Percentiles rank a stretch among this genome's conserved stretches.
These are phyloP conservation scores for Penicillium expansum DNA, from an alignment of 2,329 filamentous ascomycete species.

Conservation along the genomic window DNA sequence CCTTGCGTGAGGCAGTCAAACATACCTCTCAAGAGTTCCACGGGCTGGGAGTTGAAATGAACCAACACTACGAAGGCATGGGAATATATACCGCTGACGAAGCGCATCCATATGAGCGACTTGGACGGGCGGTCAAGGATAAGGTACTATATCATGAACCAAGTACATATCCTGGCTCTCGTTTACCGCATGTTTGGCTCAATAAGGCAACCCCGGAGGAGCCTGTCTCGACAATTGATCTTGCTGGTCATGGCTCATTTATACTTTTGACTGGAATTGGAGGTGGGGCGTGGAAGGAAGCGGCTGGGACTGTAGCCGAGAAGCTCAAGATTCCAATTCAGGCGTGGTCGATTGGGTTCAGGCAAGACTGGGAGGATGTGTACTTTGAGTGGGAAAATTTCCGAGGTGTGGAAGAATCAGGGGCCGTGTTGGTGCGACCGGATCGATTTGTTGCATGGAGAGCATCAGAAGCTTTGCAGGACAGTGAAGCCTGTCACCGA, in stretches of 20 bases:
- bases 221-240: slow-evolving; percentile 57
- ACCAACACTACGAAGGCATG: slow-evolving; percentile 52
- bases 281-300: slow-evolving; percentile 54
- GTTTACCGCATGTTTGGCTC: slow-evolving; percentile 64
- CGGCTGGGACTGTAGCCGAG: slow-evolving; percentile 43
- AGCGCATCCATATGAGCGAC: slow-evolving; percentile 15
- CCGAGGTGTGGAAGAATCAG: slow-evolving; percentile 47
- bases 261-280: slow-evolving; percentile 55
- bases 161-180: slow-evolving; percentile 58
- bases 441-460: slow-evolving; percentile 61
- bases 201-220: slow-evolving; percentile 48
- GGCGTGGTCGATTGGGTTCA: slow-evolving; percentile 55
- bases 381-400: slow-evolving; percentile 59
- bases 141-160: slow-evolving; percentile 45
- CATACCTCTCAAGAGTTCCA: slow-evolving; percentile 52
- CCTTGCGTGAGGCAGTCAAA: slow-evolving; percentile 45
- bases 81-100: slow-evolving; percentile 51
- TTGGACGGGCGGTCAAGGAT: slow-evolving; percentile 36
- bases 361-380: slow-evolving; percentile 60
- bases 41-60: slow-evolving; percentile 59
- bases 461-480: not conserved
- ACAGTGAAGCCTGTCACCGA: not conserved
- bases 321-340: slow-evolving; percentile 49
- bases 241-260: slow-evolving; percentile 57
- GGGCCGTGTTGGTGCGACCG: slow-evolving; percentile 46